Base-by-base conservation (phyloP, 805 yeast species). In the Nakazawaea sp. region DNA sequence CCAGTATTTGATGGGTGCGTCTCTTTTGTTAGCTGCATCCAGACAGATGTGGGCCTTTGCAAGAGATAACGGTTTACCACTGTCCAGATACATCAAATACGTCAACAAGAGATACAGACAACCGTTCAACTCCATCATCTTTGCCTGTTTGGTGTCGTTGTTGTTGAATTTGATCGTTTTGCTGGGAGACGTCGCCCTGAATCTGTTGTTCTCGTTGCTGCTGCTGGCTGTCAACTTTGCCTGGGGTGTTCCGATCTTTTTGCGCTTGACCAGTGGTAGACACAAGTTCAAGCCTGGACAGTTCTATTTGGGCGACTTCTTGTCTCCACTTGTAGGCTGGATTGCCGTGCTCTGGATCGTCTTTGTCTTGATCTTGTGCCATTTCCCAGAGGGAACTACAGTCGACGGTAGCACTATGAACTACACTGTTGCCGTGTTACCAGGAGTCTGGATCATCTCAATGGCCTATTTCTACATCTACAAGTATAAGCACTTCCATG, bases 1-100 rank as follows among this genome's bases (percentile, higher is more conserved):
- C 17, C 75, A 70, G 48, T 68, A 63, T 47, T 46, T 68, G 40
- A 68, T 68, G 73, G 67, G 70, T 12, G 59, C 64, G 17, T 68
- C 74, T 7, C 58, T 68, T 32, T 51, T 67, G 35, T 59, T 67
- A 32, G 74, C 74, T 15, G 56, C 62, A n/a, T 66, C 72, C 3
- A 57, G 75, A 51, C 75, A 69, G 50, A 59, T 69, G 36, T 69
- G 72, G 68, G 73, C 75, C 7, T 69, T 70, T 49, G 72, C 73
- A 15, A 57, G 75, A 53, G 75, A 69, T 45, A 66, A 68, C 45
- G 74, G 74, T 12, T 56, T 68, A 43, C 75, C 75, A n/a, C 45
- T 67, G 36, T 55, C 63, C 34, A 52, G 56, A 40, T 52, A 56
- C 43, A 62, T 68, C 38, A 68, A 68, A 43, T 56, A 56, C 33